Evolutionary conservation across 148 eudicot genomes (phyloP), one percentile per base, ranked within the genome.

Genomic region (Suaeda aralocaspica): DNA sequence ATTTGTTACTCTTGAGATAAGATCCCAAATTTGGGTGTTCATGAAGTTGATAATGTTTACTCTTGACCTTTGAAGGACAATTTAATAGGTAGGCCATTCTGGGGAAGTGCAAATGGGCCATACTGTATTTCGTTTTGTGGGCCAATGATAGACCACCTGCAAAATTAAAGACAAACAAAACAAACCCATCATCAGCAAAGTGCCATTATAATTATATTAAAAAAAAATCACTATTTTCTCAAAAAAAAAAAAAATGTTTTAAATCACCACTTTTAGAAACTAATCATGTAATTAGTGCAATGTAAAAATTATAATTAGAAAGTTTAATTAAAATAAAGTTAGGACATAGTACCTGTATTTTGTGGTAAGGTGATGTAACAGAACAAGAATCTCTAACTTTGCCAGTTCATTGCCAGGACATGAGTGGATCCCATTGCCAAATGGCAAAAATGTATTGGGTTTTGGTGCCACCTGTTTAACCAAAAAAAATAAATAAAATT

Each of bases 401-500:
- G 92, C 92, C 69, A 88, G 75, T 79, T 88, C 92, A 81, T 88
- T 88, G 55, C 89, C 92, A 30, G 92, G 92, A 69, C 92, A 88
- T 14, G 92, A 68, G 50, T 88, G 92, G 55, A 80, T 65, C 68
- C 92, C 92, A 74, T 59, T 88, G 72, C 92, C 92, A 84, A 86
- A 88, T 79, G 92, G 88, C 72, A 86, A 9, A 64, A 84, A 88
- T 48, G 92, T 84, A 80, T 88, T 88, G 61, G 88, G 82, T 64
- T 81, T 88, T 28, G 78, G 92, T 55, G 84, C 88, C 59, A 74
- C 86, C 92, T 82, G 63, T 75, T 58, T 9, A 49, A 24, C 7
- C 15, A 5, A 68, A 0, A 45, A 44, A 61, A 41, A 25, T 5
- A 31, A 0, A 31, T 7, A 58, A 25, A 29, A 69, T 15, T 16